A percentile compares a stretch with the other conserved stretches of the same genome.
phyloP scores from a whole-genome alignment of 2,329 filamentous ascomycete species.

The Pleurostoma richardsiae region DNA sequence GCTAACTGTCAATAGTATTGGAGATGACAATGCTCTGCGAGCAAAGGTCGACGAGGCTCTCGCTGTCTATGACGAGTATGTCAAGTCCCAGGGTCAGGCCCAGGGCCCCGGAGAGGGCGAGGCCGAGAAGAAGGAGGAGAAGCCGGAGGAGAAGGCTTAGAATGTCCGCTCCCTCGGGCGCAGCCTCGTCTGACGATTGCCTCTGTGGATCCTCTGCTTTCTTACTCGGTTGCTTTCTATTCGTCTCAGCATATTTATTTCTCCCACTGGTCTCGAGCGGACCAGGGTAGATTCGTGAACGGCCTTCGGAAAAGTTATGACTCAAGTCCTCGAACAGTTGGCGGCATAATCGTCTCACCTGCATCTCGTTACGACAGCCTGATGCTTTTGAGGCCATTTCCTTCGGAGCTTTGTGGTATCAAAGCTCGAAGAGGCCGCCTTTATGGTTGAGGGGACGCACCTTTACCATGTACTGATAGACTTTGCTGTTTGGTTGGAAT shows the following conservation, averaged over 20 bases:
- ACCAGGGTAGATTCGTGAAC: neutral
- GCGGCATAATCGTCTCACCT: neutral
- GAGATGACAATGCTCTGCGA: conserved; percentile 83
- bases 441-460: neutral
- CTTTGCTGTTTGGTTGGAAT: conserved; percentile 1
- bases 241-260: too few relatives aligned
- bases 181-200: too few relatives aligned
- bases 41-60: conserved; percentile 97
- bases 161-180: conserved; percentile 1
- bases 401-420: too few relatives aligned
- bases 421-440: too few relatives aligned
- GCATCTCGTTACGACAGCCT: neutral
- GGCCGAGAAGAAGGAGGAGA: conserved; percentile 47
- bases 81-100: conserved; percentile 67
- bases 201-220: too few relatives aligned
- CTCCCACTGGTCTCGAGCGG: too few relatives aligned
- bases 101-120: conserved; percentile 19
- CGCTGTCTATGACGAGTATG: conserved; percentile 96
- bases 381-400: too few relatives aligned
- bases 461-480: conserved; percentile 8
- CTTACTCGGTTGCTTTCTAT: too few relatives aligned
- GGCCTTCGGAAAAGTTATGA: neutral
- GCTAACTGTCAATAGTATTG: conserved; percentile 56
- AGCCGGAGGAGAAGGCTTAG: conserved; percentile 47
- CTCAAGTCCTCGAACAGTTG: neutral